A percentile compares a stretch with the other conserved stretches of the same genome.
phyloP scores from a whole-genome alignment of 148 eudicot species.

The Chenopodium suecicum region DNA sequence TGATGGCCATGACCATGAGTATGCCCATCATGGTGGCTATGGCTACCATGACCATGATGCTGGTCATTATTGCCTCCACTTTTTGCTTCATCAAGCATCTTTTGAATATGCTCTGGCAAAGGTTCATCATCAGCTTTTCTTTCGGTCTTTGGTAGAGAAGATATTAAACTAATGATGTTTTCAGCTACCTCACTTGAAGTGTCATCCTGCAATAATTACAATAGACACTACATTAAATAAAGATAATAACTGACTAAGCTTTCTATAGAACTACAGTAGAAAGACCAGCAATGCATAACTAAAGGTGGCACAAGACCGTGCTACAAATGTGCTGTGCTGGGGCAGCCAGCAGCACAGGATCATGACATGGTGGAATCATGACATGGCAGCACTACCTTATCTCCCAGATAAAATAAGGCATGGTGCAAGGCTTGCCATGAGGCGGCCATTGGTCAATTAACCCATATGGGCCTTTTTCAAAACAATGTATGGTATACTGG shows the following conservation, averaged over 20 bases:
- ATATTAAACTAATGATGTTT: constrained; percentile 54
- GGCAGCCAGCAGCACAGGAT: background rate
- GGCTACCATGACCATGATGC: constrained; percentile 38
- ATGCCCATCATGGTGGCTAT: constrained; percentile 15
- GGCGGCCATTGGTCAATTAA: too few species aligned
- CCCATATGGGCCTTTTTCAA: too few species aligned
- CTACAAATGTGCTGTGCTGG: background rate
- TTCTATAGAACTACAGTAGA: background rate
- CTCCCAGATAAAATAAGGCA: background rate
- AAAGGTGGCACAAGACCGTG: background rate
- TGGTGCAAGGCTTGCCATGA: too few species aligned
- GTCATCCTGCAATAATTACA: constrained; percentile 52
- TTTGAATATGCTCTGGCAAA: constrained; percentile 61
- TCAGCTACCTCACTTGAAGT: constrained; percentile 68
- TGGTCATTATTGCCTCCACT: constrained; percentile 36
- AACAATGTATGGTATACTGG: background rate
- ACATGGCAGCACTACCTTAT: background rate
- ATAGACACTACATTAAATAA: constrained; percentile 1
- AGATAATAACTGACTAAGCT: background rate
- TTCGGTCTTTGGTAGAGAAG: constrained; percentile 61
- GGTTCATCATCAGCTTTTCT: constrained; percentile 52
- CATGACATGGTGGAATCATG: background rate
- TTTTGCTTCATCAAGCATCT: constrained; percentile 49
- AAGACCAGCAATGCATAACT: background rate
- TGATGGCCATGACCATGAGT: constrained; percentile 33